Percentiles rank a stretch among this genome's conserved stretches.
phyloP scores from a whole-genome alignment of 2,329 filamentous ascomycete genomes.

The Amphichorda felina region DNA sequence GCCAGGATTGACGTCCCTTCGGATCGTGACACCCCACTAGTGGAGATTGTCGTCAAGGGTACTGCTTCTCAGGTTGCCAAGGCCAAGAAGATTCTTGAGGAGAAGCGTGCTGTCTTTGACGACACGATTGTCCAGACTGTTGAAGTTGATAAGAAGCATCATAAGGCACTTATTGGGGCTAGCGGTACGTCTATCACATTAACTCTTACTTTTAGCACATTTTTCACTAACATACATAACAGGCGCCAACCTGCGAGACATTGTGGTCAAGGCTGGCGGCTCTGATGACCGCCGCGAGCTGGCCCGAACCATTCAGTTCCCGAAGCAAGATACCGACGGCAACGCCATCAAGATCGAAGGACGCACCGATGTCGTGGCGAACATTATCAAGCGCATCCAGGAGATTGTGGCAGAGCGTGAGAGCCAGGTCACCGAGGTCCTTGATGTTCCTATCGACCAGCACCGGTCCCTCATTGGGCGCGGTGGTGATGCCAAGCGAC shows the following conservation, averaged over 20 bases:
- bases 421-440: slow-evolving; percentile 63
- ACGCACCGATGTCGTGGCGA: slow-evolving; percentile 71
- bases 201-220: neutral
- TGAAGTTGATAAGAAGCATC: slow-evolving; percentile 89
- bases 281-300: slow-evolving; percentile 75
- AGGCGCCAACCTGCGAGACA: slow-evolving; percentile 77
- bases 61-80: slow-evolving; percentile 84
- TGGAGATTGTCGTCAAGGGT: slow-evolving; percentile 85
- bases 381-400: slow-evolving; percentile 73
- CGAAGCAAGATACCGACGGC: slow-evolving; percentile 72
- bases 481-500: slow-evolving; percentile 75
- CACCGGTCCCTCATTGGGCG: slow-evolving; percentile 86
- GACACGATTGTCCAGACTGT: slow-evolving; percentile 77
- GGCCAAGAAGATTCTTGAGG: slow-evolving; percentile 80
- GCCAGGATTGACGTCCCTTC: slow-evolving; percentile 88
- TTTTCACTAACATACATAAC: neutral
- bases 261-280: slow-evolving; percentile 80
- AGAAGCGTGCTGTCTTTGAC: slow-evolving; percentile 79
- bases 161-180: slow-evolving; percentile 78
- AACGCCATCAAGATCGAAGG: slow-evolving; percentile 84
- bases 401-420: slow-evolving; percentile 73
- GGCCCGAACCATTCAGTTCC: slow-evolving; percentile 88
- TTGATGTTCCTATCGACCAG: slow-evolving; percentile 83
- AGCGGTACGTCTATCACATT: slow-evolving; percentile 51
- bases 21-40: slow-evolving; percentile 59